Conservation (phyloP, 345 rosid species). For the Gossypium longicalyx region DNA sequence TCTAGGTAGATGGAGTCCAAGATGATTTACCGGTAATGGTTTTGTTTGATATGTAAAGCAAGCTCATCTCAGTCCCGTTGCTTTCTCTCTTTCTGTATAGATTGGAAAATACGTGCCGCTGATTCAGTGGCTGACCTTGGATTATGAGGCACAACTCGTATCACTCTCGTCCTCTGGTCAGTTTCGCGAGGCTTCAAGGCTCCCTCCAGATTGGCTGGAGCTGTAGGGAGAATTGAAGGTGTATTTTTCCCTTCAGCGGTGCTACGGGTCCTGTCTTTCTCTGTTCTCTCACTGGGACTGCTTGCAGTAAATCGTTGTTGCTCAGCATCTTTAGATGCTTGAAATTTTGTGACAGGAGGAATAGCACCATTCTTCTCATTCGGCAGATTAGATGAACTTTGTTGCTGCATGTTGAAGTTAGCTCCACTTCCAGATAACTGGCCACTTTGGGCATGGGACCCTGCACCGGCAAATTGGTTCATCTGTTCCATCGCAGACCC, state of each 20-base stretch:
- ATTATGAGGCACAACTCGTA: slow-evolving; percentile 83
- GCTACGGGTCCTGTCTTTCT: slow-evolving; percentile 9
- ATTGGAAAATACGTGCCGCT: slow-evolving; percentile 77
- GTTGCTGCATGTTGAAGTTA: slow-evolving; percentile 33
- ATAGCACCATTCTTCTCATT: slow-evolving; percentile 29
- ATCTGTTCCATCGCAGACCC: slow-evolving; percentile 48
- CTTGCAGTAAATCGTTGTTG: slow-evolving; percentile 54
- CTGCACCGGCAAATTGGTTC: slow-evolving; percentile 34
- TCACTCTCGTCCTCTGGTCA: slow-evolving; percentile 47
- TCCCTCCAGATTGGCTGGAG: slow-evolving; percentile 19
- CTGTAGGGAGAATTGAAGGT: slow-evolving; percentile 20
- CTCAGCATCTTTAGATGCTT: slow-evolving; percentile 35
- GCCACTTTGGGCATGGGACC: slow-evolving; percentile 26
- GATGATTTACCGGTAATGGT: neutral
- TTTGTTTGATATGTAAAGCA: neutral
- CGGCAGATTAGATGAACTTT: slow-evolving; percentile 35
- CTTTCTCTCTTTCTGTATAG: slow-evolving; percentile 83
- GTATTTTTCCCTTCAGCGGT: slow-evolving; percentile 28
- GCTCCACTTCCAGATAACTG: slow-evolving; percentile 37
- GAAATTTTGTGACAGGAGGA: slow-evolving; percentile 24
- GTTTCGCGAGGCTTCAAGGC: slow-evolving; percentile 20
- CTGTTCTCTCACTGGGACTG: slow-evolving; percentile 36
- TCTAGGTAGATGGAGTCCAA: neutral
- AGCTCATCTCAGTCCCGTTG: slow-evolving; percentile 33
- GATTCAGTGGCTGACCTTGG: slow-evolving; percentile 73